phyloP scores from a whole-genome alignment of 1,284 basidiomycete genomes.

The Cutaneotrichosporon sp. region DNA sequence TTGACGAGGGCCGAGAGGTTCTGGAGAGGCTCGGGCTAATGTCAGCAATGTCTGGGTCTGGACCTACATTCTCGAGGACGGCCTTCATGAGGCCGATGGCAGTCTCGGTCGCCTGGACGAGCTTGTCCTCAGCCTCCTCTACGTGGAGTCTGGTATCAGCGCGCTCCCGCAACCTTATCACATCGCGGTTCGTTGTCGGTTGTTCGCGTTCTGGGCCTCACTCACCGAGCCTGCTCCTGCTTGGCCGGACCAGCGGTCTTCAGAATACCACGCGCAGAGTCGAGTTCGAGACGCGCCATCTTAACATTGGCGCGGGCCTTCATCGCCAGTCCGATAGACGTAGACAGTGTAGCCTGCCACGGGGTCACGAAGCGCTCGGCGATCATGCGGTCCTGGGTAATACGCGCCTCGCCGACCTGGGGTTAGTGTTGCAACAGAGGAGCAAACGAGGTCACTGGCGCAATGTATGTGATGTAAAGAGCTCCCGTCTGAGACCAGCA shows the following conservation, averaged over 20 bases:
- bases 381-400: conserved; percentile 76
- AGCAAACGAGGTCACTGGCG: too few species aligned
- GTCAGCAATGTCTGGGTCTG: background rate
- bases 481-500: too few species aligned
- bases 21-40: conserved; percentile 90
- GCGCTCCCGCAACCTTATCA: background rate
- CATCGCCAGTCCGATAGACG: conserved; percentile 76
- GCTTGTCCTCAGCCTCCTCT: conserved; percentile 91
- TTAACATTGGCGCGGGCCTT: conserved; percentile 86
- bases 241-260: conserved; percentile 67
- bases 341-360: conserved; percentile 83
- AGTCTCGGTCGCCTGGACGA: conserved; percentile 95
- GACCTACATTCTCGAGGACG: conserved; percentile 84
- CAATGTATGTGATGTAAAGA: too few species aligned
- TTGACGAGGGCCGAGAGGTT: conserved; percentile 88
- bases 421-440: conserved; percentile 4
- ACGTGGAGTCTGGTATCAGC: conserved; percentile 59
- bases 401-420: conserved; percentile 70
- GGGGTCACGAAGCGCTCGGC: conserved; percentile 72
- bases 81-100: conserved; percentile 98
- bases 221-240: conserved; percentile 74
- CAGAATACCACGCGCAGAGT: conserved; percentile 61
- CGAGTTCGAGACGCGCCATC: conserved; percentile 70
- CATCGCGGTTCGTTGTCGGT: too few species aligned
- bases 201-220: conserved; percentile 14